A percentile compares a stretch with the other conserved stretches of the same genome.
Conservation (phyloP, 2,329 filamentous ascomycete genomes). For the Aspergillus floridensis region DNA sequence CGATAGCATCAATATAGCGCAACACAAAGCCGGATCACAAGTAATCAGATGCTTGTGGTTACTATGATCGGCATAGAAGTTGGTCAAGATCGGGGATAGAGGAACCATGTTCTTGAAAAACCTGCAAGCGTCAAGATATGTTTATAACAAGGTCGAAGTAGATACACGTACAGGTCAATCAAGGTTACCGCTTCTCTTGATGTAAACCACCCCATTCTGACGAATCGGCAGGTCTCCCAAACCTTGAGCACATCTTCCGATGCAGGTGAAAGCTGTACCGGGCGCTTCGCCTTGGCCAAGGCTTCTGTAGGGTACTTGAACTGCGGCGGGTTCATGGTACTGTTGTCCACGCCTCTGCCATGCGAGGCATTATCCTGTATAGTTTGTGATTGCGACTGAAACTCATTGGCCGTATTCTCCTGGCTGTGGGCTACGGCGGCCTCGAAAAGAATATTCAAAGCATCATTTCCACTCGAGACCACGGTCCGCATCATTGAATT, state of each 20-base stretch:
- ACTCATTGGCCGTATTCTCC: slow-evolving; percentile 35
- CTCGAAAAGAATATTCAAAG: slow-evolving; percentile 53
- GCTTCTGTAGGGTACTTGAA: slow-evolving; percentile 20
- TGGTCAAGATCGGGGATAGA: slow-evolving; percentile 51
- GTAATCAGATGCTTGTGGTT: slow-evolving; percentile 51
- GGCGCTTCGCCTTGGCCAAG: slow-evolving; percentile 22
- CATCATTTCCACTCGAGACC: slow-evolving; percentile 55
- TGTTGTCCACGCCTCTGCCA: slow-evolving; percentile 11
- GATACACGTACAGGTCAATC: slow-evolving; percentile 45
- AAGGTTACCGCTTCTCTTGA: slow-evolving; percentile 55
- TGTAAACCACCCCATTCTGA: slow-evolving; percentile 57
- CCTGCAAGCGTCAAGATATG: slow-evolving; percentile 17
- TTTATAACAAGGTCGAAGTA: background rate
- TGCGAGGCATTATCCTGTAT: slow-evolving; percentile 17
- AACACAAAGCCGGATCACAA: slow-evolving; percentile 53
- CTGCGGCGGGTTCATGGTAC: slow-evolving; percentile 18
- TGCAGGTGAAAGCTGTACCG: slow-evolving; percentile 29
- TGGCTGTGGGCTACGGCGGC: slow-evolving; percentile 44
- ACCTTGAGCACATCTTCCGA: slow-evolving; percentile 41
- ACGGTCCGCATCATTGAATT: slow-evolving; percentile 46
- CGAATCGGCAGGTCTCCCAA: slow-evolving; percentile 53
- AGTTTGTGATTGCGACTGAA: slow-evolving; percentile 22
- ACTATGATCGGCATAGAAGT: slow-evolving; percentile 50
- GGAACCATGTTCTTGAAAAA: slow-evolving; percentile 53
- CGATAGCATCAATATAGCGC: slow-evolving; percentile 55